Evolutionary conservation across 257 asterid species (phyloP).

Genomic region (Nicotiana otophora): DNA sequence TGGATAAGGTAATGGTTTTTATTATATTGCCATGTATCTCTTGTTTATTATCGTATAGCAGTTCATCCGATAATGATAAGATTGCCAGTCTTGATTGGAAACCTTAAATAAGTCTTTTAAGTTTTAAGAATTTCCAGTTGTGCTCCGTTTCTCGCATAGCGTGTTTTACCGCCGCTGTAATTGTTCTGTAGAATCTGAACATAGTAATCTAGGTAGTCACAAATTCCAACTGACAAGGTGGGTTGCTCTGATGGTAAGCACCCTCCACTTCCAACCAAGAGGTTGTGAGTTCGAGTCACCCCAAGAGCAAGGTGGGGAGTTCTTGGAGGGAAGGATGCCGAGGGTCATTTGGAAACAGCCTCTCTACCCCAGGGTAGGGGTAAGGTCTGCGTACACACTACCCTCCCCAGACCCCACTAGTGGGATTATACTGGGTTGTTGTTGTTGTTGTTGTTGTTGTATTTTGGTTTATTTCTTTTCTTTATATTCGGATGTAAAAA

Average conservation of each 20-base stretch:
- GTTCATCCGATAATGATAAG: not conserved
- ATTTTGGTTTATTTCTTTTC: not conserved
- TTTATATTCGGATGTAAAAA: not conserved
- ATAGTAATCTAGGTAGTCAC: not conserved
- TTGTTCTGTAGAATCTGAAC: not conserved
- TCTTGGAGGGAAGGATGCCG: no score
- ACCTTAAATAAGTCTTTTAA: not conserved
- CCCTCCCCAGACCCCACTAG: no score
- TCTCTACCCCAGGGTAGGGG: no score
- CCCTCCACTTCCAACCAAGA: no score
- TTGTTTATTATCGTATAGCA: not conserved
- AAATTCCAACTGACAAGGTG: not conserved
- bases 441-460: no score
- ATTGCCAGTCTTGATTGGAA: not conserved
- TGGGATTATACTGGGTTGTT: no score
- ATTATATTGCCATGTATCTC: not conserved
- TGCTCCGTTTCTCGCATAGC: not conserved
- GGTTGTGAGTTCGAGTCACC: no score
- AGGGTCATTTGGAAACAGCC: no score
- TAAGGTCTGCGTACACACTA: no score
- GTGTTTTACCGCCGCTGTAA: not conserved
- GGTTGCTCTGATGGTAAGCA: no score
- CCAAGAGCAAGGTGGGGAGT: no score
- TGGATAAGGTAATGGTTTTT: conserved; percentile 46
- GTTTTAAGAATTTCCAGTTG: not conserved